These are phyloP conservation scores for Lactuca saligna DNA, from an alignment of 129 eudicot genomes.

Conservation along the genomic window DNA sequence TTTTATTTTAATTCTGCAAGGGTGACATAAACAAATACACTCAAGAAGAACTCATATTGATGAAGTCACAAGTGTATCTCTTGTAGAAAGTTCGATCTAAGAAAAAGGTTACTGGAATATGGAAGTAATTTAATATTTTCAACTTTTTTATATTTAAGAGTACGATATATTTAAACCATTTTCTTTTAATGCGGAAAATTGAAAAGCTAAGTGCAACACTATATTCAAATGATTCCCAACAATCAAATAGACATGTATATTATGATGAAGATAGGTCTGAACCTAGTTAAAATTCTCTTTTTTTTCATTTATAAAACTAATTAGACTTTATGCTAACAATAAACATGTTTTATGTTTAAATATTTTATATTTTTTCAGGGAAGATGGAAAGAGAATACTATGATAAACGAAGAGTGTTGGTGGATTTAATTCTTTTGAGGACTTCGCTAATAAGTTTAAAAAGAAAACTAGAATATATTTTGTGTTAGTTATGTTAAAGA, in stretches of 20 bases:
- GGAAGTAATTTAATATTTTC: neutral
- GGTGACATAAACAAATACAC: conserved; percentile 65
- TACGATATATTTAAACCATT: no score
- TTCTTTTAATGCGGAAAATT: no score
- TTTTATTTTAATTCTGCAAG: conserved; percentile 37
- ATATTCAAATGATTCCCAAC: no score
- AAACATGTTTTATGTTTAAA: no score
- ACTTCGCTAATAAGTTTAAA: conserved; percentile 53
- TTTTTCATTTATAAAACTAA: neutral
- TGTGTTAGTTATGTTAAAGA: no score
- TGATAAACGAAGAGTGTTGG: conserved; percentile 31
- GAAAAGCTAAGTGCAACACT: no score
- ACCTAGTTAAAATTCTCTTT: neutral
- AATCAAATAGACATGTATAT: conserved; percentile 65
- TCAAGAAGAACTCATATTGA: conserved; percentile 76
- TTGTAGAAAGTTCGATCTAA: conserved; percentile 83
- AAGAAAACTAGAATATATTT: conserved; percentile 33
- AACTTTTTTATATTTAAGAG: no score
- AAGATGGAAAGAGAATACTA: conserved; percentile 64
- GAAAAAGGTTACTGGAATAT: conserved; percentile 52
- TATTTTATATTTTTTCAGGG: conserved; percentile 42
- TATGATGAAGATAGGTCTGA: conserved; percentile 82
- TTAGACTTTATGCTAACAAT: no score
- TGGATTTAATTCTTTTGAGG: conserved; percentile 27
- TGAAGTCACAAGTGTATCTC: conserved; percentile 91